phyloP scores from a whole-genome alignment of 2,329 filamentous ascomycete species.

The Aureobasidium sp. region DNA sequence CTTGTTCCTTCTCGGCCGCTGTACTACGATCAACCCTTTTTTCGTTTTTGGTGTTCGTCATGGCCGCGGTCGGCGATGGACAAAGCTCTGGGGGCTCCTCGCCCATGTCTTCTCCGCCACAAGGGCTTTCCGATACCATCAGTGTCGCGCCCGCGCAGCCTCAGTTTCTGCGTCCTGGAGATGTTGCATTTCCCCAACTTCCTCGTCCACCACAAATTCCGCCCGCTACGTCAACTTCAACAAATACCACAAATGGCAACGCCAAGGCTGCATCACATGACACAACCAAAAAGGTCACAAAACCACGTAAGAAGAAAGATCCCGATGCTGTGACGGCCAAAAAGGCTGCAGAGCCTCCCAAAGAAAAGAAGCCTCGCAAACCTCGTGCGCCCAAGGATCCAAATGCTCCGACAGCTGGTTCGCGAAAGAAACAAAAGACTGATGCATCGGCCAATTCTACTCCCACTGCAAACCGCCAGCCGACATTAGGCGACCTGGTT shows the following conservation, averaged over 20 bases:
- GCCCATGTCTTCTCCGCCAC: conserved; percentile 19
- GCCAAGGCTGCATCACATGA: conserved; percentile 26
- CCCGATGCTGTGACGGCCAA: conserved; percentile 28
- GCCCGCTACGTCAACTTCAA: conserved; percentile 24
- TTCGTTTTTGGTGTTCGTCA: conserved; percentile 15
- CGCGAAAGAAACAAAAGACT: conserved; percentile 45
- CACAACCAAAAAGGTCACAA: conserved; percentile 29
- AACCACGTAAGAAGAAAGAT: conserved; percentile 37
- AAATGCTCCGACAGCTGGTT: conserved; percentile 31
- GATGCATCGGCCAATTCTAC: conserved; percentile 20
- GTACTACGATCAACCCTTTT: conserved; percentile 5
- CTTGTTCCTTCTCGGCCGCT: background rate
- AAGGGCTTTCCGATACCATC: conserved; percentile 23
- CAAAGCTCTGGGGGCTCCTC: conserved; percentile 16
- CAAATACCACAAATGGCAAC: conserved; percentile 31
- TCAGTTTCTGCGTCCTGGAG: conserved; percentile 19
- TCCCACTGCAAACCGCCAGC: conserved; percentile 25
- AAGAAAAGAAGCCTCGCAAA: conserved; percentile 40
- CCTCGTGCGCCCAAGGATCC: conserved; percentile 44
- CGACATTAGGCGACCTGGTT: conserved; percentile 37
- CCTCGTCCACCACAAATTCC: conserved; percentile 17
- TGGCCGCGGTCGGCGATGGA: conserved; percentile 12
- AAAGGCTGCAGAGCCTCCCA: conserved; percentile 36
- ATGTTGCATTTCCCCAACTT: conserved; percentile 18
- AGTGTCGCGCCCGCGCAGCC: conserved; percentile 21